phyloP scores from a whole-genome alignment of 371 early-diverging fungal species.

The Saksenaea oblongispora region DNA sequence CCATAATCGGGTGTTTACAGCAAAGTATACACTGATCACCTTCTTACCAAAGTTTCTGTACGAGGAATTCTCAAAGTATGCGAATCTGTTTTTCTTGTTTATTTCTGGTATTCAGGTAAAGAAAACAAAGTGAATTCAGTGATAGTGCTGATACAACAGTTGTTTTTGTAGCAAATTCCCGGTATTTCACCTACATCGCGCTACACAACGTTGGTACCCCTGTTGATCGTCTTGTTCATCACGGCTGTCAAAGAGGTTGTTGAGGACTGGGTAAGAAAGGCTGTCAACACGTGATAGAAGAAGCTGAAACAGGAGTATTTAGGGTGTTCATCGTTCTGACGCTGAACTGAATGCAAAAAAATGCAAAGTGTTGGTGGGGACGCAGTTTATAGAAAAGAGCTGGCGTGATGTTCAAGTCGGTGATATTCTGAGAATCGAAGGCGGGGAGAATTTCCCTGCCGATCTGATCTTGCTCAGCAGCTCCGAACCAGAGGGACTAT shows the following conservation, averaged over 20 bases:
- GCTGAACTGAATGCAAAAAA: slow-evolving; percentile 74
- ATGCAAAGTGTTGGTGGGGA: slow-evolving; percentile 66
- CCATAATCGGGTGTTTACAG: slow-evolving; percentile 85
- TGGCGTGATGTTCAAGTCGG: slow-evolving; percentile 90
- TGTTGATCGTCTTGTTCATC: slow-evolving; percentile 86
- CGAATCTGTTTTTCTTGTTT: slow-evolving; percentile 95
- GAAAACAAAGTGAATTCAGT: too few relatives aligned
- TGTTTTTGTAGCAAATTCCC: slow-evolving; percentile 73
- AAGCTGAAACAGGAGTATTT: background rate
- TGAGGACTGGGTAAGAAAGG: slow-evolving; percentile 82
- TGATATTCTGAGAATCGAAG: slow-evolving; percentile 87
- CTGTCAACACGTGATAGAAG: background rate
- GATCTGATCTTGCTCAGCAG: slow-evolving; percentile 89
- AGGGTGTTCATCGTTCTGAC: slow-evolving; percentile 85
- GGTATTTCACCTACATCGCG: slow-evolving; percentile 85
- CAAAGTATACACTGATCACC: slow-evolving; percentile 87
- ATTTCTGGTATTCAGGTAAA: slow-evolving; percentile 84
- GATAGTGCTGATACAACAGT: too few relatives aligned
- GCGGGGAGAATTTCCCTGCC: slow-evolving; percentile 91
- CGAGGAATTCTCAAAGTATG: slow-evolving; percentile 94
- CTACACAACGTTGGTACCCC: slow-evolving; percentile 91
- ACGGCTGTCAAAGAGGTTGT: slow-evolving; percentile 96
- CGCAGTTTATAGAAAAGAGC: slow-evolving; percentile 62
- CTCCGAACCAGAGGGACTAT: slow-evolving; percentile 83
- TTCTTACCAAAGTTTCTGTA: slow-evolving; percentile 92